These are phyloP conservation scores for Xylaria sp. DNA, from an alignment of 2,329 filamentous ascomycete genomes.

Conservation along the genomic window DNA sequence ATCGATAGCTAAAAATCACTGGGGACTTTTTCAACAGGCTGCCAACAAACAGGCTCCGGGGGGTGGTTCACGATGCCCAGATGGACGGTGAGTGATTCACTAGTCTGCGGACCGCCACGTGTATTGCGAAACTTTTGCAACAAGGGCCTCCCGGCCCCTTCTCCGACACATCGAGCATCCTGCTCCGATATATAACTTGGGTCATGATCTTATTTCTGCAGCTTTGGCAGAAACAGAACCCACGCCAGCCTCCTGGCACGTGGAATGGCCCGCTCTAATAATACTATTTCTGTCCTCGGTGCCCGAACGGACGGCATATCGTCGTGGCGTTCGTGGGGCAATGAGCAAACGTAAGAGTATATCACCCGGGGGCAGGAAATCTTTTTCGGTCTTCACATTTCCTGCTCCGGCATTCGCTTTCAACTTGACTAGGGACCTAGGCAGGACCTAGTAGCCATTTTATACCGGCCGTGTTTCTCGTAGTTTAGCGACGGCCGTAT, in stretches of 20 bases:
- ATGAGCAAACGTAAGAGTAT: no score
- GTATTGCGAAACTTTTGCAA: no score
- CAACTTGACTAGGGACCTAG: not conserved
- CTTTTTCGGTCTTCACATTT: not conserved
- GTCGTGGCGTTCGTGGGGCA: no score
- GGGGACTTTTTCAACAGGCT: no score
- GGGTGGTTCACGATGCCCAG: no score
- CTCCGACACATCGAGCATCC: no score
- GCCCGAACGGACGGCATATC: not conserved
- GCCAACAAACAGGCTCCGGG: no score
- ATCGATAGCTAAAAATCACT: not conserved
- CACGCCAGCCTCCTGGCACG: not conserved
- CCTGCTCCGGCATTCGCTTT: not conserved
- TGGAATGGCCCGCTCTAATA: not conserved
- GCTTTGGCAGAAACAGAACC: not conserved
- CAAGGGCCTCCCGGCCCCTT: no score
- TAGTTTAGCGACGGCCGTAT: not conserved
- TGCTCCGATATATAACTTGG: no score
- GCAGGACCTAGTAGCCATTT: not conserved
- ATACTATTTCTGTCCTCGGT: not conserved
- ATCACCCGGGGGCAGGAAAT: not conserved
- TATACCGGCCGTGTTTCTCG: not conserved
- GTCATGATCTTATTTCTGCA: no score
- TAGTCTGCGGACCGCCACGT: no score
- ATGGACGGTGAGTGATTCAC: no score